A percentile compares a stretch with the other conserved stretches of the same genome.
phyloP scores from a whole-genome alignment of 306 rosid genomes.

The Arachis stenosperma region DNA sequence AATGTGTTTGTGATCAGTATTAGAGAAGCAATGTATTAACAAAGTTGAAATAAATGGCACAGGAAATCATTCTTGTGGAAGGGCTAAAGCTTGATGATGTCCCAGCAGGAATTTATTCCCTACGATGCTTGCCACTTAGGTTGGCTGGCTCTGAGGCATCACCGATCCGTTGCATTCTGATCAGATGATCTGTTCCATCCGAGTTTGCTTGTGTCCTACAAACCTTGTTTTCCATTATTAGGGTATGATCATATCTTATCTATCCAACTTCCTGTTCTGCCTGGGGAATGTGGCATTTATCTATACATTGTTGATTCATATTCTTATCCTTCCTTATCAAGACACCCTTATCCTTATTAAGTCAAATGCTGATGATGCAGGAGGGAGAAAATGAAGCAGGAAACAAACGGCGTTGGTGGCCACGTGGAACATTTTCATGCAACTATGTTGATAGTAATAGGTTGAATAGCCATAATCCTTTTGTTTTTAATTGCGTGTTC shows the following conservation, averaged over 20 bases:
- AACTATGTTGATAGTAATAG: background rate
- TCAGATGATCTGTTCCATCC: constrained; percentile 40
- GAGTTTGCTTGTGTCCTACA: constrained; percentile 11
- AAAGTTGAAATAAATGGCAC: constrained; percentile 36
- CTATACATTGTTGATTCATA: background rate
- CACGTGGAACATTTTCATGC: constrained; percentile 26
- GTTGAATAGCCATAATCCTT: background rate
- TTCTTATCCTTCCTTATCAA: background rate
- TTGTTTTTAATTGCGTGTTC: background rate
- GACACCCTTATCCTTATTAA: background rate
- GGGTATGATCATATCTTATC: constrained; percentile 2
- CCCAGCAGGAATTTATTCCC: constrained; percentile 62
- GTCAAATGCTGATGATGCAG: constrained; percentile 28
- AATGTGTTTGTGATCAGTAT: constrained; percentile 16
- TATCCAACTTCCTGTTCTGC: background rate
- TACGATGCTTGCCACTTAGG: constrained; percentile 86
- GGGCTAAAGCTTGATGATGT: constrained; percentile 82
- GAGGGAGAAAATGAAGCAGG: constrained; percentile 31
- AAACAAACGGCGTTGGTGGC: constrained; percentile 16
- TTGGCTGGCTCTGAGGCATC: constrained; percentile 88
- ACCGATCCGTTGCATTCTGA: constrained; percentile 84
- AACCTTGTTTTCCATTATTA: constrained; percentile 11
- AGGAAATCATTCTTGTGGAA: constrained; percentile 97
- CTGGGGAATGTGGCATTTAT: constrained; percentile 39
- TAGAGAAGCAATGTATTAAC: constrained; percentile 29